These are phyloP conservation scores for Zymoseptoria passerinii DNA, from an alignment of 2,329 filamentous ascomycete species.

Conservation along the genomic window DNA sequence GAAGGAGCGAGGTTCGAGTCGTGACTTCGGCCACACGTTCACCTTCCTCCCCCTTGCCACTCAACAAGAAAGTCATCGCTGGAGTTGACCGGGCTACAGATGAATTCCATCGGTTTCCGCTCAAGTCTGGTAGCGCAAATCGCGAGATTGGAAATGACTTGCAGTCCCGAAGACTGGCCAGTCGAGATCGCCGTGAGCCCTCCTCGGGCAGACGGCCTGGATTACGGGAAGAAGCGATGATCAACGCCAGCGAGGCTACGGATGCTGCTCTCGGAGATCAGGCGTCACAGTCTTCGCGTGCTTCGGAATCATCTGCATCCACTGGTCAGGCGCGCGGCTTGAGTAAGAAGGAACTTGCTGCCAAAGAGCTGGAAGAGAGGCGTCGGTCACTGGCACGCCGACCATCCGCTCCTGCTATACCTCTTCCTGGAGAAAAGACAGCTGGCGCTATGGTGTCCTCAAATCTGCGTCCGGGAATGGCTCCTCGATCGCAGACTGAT, in stretches of 20 bases:
- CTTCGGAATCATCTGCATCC: conserved; percentile 8
- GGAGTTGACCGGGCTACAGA: neutral
- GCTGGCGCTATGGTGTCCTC: conserved; percentile 32
- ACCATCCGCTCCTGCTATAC: conserved; percentile 70
- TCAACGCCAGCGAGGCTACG: neutral
- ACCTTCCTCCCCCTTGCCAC: conserved; percentile 71
- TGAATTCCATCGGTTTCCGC: conserved; percentile 31
- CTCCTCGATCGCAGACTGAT: conserved; percentile 31
- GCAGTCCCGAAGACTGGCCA: conserved; percentile 25
- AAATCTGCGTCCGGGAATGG: conserved; percentile 31
- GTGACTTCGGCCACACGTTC: conserved; percentile 56
- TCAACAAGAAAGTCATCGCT: conserved; percentile 40
- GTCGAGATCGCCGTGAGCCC: conserved; percentile 16
- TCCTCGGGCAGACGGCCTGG: conserved; percentile 18
- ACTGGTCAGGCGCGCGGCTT: conserved; percentile 12
- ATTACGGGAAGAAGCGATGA: neutral
- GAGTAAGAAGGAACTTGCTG: conserved; percentile 42
- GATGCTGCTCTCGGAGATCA: neutral
- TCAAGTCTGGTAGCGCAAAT: conserved; percentile 45
- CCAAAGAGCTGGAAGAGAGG: conserved; percentile 79
- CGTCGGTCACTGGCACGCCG: conserved; percentile 74
- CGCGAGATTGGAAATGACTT: conserved; percentile 30
- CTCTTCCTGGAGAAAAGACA: conserved; percentile 50
- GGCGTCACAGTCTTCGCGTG: too few relatives aligned
- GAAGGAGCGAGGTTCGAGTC: conserved; percentile 54